Evolutionary conservation across 106 monocot genomes (phyloP), one percentile per base, ranked within the genome.

Genomic region (Dioscorea zingiberensis): DNA sequence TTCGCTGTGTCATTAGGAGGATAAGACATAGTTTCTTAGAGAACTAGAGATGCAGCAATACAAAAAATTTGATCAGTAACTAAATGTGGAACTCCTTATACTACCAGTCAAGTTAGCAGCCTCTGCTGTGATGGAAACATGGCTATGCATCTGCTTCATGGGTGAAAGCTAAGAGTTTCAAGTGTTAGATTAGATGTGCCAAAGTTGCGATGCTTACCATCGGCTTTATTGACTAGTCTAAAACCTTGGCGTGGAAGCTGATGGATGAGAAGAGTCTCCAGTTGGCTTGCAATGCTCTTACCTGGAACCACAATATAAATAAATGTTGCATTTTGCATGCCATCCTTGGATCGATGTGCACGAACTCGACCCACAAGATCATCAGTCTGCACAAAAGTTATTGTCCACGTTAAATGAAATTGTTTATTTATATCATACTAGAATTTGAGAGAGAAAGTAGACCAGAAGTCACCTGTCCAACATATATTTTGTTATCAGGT

Each of bases 231-330:
- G 17, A 74, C 27, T 27, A 98, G 74, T 64, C 48, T 81, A 53
- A 86, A 93, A 11, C 88, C 82, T 7, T 74, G 81, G 55, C 69
- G 32, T 4, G 98, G 93, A 27, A 98, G 86, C 67, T 93, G 93
- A 73, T 93, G 93, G 69, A 98, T 98, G 60, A 98, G 98, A 57
- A 98, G 80, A 49, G 98, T 98, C 71, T 98, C 98, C 19, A 98
- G 63, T 69, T 89, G 77, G 75, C 79, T 76, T 44, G 98, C 98
- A 23, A 89, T 58, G 64, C 98, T 98, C 84, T 93, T 98, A 56
- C 98, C 98, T 16, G 98, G 89, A 21, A 98, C 81, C 27, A 86
- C 17, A 19, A 87, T 45, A 67, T 98, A 98, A 24, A 98, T 21
- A 48, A 84, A 76, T 21, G 44, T 23, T 5, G 84, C 73, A 58